Evolutionary conservation across 805 yeast genomes (phyloP), one percentile per base, ranked within the genome.

Genomic region (Metschnikowia kofuensis): DNA sequence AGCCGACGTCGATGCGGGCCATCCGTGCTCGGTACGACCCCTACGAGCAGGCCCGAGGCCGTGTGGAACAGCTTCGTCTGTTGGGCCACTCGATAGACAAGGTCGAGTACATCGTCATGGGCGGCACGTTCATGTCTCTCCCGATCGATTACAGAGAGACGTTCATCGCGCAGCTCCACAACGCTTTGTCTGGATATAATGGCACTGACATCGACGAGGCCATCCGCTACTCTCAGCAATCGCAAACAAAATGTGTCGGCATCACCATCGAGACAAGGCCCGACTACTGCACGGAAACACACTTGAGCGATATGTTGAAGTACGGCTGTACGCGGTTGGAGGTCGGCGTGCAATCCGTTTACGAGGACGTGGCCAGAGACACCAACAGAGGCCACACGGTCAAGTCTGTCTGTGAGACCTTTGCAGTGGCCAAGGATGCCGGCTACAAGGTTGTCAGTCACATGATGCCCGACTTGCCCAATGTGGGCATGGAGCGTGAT

Each of bases 401-500:
- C 21, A 86, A 85, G 65, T 83, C 98, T 1, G 99, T 94, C 9
- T 88, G 97, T 68, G 96, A 92, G 63, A 94, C 98, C 0, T 94
- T 94, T 73, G 88, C 89, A 0, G 82, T 87, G 40, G 96, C 98
- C n/a, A 94, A 94, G 65, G 99, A 94, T 68, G 92, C 99, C 1
- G 99, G 99, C 12, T 94, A 91, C 69, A 94, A 94, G 66, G 96
- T 94, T 46, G 99, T 94, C 26, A 84, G 96, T 56, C 99, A 94
- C 71, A 94, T 94, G 99, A 94, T 94, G 99, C 99, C 99, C 13
- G 99, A 94, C 74, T 76, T 94, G 60, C 99, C 99, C 14, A 94
- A 94, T 62, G 97, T 94, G 50, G 99, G 98, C 15, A 89, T 92
- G 96, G 99, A 94, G 70, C 81, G 99, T 66, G 99, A 94, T 66